These are phyloP conservation scores for Lepidium africanum DNA, from an alignment of 345 rosid species.

Conservation along the genomic window DNA sequence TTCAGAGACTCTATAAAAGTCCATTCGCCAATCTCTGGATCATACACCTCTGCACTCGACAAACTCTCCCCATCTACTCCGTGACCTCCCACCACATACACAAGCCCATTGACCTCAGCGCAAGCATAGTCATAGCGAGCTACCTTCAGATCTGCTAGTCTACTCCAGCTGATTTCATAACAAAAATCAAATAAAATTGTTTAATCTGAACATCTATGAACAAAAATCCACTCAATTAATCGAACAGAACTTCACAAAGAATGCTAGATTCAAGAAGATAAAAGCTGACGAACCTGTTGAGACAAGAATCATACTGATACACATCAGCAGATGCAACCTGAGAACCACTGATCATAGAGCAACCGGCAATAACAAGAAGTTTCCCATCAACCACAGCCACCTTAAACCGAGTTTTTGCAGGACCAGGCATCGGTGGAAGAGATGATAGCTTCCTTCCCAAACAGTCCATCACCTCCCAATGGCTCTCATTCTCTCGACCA, in stretches of 20 bases:
- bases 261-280: not conserved
- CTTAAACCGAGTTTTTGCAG: constrained; percentile 58
- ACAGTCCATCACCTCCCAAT: constrained; percentile 78
- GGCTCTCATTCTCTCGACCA: constrained; percentile 59
- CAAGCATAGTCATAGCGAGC: constrained; percentile 89
- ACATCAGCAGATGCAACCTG: constrained; percentile 54
- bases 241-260: not conserved
- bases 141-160: constrained; percentile 55
- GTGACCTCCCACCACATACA: constrained; percentile 81
- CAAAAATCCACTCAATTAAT: not conserved
- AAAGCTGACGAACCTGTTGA: constrained; percentile 57
- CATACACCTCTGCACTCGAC: constrained; percentile 69
- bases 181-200: not conserved
- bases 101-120: constrained; percentile 72
- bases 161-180: constrained; percentile 65
- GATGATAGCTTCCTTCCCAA: constrained; percentile 42
- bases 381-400: constrained; percentile 67
- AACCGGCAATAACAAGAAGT: constrained; percentile 76
- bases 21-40: constrained; percentile 62
- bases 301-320: constrained; percentile 72
- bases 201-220: not conserved
- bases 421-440: constrained; percentile 83
- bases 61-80: constrained; percentile 65
- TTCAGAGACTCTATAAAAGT: constrained; percentile 58
- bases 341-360: constrained; percentile 40